phyloP scores from a whole-genome alignment of 108 stramenopile genomes.

The Aurantiochytrium sp. region DNA sequence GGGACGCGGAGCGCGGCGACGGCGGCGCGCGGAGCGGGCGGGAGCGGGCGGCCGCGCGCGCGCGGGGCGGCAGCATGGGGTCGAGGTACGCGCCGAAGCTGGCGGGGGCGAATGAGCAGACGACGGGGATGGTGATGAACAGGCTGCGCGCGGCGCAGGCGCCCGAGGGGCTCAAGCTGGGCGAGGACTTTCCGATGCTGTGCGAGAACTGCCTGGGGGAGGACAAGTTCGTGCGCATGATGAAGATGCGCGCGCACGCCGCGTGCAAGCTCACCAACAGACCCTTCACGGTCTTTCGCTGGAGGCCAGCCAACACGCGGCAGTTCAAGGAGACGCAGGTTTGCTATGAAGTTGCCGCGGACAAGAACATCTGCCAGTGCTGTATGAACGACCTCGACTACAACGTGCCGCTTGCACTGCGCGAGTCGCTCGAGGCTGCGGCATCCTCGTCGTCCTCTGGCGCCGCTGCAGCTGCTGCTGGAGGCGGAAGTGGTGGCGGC shows the following conservation, averaged over 20 bases:
- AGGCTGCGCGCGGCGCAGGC: not conserved
- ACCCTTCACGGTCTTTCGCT: slow-evolving; percentile 90
- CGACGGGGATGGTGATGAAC: not conserved
- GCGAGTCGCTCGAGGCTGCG: not conserved
- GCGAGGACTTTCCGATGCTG: slow-evolving; percentile 88
- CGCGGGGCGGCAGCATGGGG: not conserved
- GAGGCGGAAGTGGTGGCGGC: not conserved
- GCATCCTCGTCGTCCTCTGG: not conserved
- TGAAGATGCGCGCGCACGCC: slow-evolving; percentile 67
- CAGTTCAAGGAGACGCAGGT: slow-evolving; percentile 90
- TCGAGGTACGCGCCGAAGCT: not conserved
- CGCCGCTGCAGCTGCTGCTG: not conserved
- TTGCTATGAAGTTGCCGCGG: slow-evolving; percentile 85
- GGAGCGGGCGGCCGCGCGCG: not conserved
- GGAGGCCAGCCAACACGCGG: slow-evolving; percentile 90
- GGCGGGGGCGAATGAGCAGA: not conserved
- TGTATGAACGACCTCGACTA: slow-evolving; percentile 96
- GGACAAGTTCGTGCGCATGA: slow-evolving; percentile 97
- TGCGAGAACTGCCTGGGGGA: slow-evolving; percentile 99
- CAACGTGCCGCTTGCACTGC: not conserved
- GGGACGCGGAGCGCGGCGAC: too few relatives aligned
- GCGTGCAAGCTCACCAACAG: slow-evolving; percentile 94
- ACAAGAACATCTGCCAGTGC: slow-evolving; percentile 97
- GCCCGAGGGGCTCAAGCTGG: slow-evolving; percentile 52
- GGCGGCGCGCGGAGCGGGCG: not conserved